These are phyloP conservation scores for Penicillium ochrochloron DNA, from an alignment of 495 filamentous ascomycete species.

Conservation along the genomic window DNA sequence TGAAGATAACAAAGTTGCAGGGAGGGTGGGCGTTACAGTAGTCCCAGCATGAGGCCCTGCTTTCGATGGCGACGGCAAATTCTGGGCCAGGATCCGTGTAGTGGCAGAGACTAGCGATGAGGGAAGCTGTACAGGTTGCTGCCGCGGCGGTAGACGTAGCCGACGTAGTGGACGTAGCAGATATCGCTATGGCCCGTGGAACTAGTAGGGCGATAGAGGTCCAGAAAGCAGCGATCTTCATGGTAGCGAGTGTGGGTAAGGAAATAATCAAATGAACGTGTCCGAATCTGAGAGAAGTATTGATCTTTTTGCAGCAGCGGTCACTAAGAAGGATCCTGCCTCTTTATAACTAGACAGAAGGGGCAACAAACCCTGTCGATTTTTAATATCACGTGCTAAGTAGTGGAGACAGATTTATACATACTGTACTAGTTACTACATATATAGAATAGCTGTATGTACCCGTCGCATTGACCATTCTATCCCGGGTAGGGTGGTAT, in stretches of 20 bases:
- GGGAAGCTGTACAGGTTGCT: conserved; percentile 33
- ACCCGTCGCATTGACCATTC: no score
- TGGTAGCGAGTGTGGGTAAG: conserved; percentile 30
- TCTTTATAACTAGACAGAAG: neutral
- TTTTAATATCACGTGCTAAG: no score
- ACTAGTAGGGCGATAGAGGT: conserved; percentile 28
- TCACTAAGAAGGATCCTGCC: no score
- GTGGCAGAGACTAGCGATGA: conserved; percentile 29
- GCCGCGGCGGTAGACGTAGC: conserved; percentile 30
- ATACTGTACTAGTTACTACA: no score
- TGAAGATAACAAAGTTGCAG: conserved; percentile 35
- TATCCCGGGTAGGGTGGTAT: no score
- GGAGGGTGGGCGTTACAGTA: conserved; percentile 37
- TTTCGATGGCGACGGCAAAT: conserved; percentile 28
- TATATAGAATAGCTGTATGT: no score
- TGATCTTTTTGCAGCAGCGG: neutral
- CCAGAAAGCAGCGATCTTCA: conserved; percentile 34
- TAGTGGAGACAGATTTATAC: no score
- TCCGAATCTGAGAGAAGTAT: conserved; percentile 11
- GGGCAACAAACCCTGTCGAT: no score
- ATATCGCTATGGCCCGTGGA: conserved; percentile 26
- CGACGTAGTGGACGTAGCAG: conserved; percentile 22
- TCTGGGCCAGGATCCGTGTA: conserved; percentile 26
- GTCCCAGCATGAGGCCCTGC: conserved; percentile 32
- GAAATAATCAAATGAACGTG: conserved; percentile 8